These are phyloP conservation scores for Leccinum fallax DNA, from an alignment of 1,284 basidiomycete genomes.

Conservation along the genomic window DNA sequence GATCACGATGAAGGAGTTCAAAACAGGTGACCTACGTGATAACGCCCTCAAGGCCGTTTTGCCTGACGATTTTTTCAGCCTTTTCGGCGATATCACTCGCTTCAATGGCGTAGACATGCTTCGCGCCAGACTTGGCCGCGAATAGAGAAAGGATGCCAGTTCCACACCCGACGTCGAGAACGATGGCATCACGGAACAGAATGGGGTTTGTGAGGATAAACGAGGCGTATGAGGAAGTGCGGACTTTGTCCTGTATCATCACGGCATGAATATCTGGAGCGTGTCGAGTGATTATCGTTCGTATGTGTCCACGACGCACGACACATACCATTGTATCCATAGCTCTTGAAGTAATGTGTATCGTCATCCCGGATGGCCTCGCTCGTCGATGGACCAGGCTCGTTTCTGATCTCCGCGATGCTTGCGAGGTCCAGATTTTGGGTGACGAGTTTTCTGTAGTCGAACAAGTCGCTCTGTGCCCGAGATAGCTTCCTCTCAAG, in stretches of 20 bases:
- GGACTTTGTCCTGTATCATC: conserved; percentile 87
- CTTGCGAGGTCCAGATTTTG: conserved; percentile 50
- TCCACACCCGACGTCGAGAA: conserved; percentile 95
- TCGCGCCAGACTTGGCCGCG: conserved; percentile 90
- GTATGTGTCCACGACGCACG: not conserved
- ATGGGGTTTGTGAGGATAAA: conserved; percentile 88
- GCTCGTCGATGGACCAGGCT: conserved; percentile 37
- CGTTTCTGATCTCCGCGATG: conserved; percentile 45
- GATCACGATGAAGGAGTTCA: not conserved
- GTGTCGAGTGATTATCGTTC: not conserved
- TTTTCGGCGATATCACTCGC: conserved; percentile 87
- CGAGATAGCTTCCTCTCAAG: conserved; percentile 57
- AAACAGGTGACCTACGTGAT: conserved; percentile 60
- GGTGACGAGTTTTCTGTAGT: conserved; percentile 60
- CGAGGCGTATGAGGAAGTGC: conserved; percentile 91
- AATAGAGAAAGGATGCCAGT: conserved; percentile 94
- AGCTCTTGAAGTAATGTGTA: conserved; percentile 93
- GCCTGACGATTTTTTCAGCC: conserved; percentile 80
- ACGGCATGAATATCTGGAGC: conserved; percentile 71
- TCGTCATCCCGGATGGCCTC: conserved; percentile 72
- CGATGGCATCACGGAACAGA: conserved; percentile 83
- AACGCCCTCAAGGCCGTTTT: conserved; percentile 75
- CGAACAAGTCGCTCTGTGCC: conserved; percentile 55
- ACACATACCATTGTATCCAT: conserved; percentile 82
- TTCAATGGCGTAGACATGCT: conserved; percentile 92